These are phyloP conservation scores for Cenchrus fungigraminus DNA, from an alignment of 176 grass and related monocot species.

Conservation along the genomic window DNA sequence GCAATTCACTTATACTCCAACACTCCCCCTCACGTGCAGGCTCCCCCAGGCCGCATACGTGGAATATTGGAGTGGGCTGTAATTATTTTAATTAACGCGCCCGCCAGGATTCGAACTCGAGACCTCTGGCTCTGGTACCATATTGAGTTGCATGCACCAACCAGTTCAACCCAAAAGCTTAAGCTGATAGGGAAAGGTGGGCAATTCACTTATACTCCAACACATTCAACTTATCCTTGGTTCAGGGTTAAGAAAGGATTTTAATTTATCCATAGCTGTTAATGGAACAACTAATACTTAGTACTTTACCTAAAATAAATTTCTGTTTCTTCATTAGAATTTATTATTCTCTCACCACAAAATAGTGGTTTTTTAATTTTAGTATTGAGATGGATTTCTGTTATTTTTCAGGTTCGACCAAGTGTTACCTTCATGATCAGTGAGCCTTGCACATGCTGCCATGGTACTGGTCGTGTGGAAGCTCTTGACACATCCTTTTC, in stretches of 20 bases:
- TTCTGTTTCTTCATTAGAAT: neutral
- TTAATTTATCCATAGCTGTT: neutral
- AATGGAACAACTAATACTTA: neutral
- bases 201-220: too few species aligned
- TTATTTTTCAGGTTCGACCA: slow-evolving; percentile 82
- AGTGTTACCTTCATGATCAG: slow-evolving; percentile 99
- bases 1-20: too few species aligned
- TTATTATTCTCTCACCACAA: neutral
- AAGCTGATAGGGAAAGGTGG: too few species aligned
- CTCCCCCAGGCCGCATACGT: too few species aligned
- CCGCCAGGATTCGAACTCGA: too few species aligned
- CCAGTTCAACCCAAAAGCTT: too few species aligned
- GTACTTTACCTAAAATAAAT: neutral
- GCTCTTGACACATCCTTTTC: slow-evolving; percentile 89
- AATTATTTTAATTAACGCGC: too few species aligned
- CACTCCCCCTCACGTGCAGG: too few species aligned
- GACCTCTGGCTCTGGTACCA: too few species aligned
- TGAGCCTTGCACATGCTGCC: slow-evolving; percentile 82
- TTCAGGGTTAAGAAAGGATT: neutral
- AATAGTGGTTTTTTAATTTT: slow-evolving; percentile 23
- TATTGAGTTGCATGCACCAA: too few species aligned
- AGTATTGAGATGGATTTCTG: slow-evolving; percentile 29
- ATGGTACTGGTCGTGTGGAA: slow-evolving; percentile 85
- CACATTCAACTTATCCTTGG: neutral
- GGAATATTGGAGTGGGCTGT: too few species aligned